Evolutionary conservation across 2,329 filamentous ascomycete genomes (phyloP), one percentile per base, ranked within the genome.

Genomic region (Rhinocladiella mackenziei): DNA sequence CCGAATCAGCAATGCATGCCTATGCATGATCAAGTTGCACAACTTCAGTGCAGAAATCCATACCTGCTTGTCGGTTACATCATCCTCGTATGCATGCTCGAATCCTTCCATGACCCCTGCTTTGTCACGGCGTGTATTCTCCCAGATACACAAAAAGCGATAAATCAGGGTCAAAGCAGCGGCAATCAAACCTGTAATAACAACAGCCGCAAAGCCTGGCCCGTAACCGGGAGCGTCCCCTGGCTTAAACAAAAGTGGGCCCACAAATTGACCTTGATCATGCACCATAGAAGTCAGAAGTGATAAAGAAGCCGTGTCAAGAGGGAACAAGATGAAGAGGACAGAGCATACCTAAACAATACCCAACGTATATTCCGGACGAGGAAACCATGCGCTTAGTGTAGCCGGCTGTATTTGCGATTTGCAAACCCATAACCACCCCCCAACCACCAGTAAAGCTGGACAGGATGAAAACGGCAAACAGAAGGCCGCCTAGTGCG

Each of bases 11-110:
- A n/a, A n/a, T n/a, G n/a, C n/a, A n/a, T n/a, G n/a, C n/a, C n/a
- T n/a, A n/a, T n/a, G n/a, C n/a, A n/a, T n/a, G n/a, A n/a, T n/a
- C n/a, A n/a, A n/a, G n/a, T n/a, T n/a, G n/a, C n/a, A n/a, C n/a
- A n/a, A n/a, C n/a, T n/a, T n/a, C n/a, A n/a, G n/a, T n/a, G n/a
- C n/a, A n/a, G n/a, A n/a, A n/a, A n/a, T n/a, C n/a, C 41, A 20
- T 45, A 45, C 45, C 45, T 46, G 67, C 33, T 54, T 65, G 53
- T 76, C 72, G 5, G 72, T 76, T 28, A 73, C 59, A 48, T 75
- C 71, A 56, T 76, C 72, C 35, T 76, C 70, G 43, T 73, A 76
- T 1, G 72, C 72, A 55, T 75, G 66, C 33, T 76, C 73, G 36
- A 67, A 76, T 1, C 63, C 70, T 56, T 76, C 72, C 14, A 62